These are phyloP conservation scores for Achaetomiella virescens DNA, from an alignment of 495 filamentous ascomycete genomes.

Conservation along the genomic window DNA sequence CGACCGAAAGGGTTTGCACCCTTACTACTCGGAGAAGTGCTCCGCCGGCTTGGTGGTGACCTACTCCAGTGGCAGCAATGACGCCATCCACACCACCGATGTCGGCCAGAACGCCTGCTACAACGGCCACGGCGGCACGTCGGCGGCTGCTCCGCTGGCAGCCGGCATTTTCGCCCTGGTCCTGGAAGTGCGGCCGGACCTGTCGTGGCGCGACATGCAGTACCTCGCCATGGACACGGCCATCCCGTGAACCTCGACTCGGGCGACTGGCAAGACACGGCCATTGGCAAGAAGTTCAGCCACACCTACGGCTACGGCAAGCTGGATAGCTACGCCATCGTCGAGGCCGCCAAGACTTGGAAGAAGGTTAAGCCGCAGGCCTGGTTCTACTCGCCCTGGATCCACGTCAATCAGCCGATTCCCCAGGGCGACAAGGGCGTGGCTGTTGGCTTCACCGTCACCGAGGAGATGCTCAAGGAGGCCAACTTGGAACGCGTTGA, in stretches of 20 bases:
- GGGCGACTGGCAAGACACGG: conserved; percentile 70
- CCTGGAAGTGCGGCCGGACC: conserved; percentile 73
- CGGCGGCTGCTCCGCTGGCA: conserved; percentile 86
- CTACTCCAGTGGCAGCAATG: conserved; percentile 84
- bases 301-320: conserved; percentile 96
- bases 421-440: conserved; percentile 82
- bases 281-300: conserved; percentile 78
- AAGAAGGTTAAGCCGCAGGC: conserved; percentile 92
- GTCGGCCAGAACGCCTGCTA: conserved; percentile 79
- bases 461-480: conserved; percentile 61
- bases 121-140: conserved; percentile 82
- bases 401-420: conserved; percentile 78
- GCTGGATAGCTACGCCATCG: conserved; percentile 77
- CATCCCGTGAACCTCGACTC: conserved; percentile 66
- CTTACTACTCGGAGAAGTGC: conserved; percentile 92
- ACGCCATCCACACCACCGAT: conserved; percentile 93
- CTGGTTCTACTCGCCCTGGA: conserved; percentile 90
- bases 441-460: conserved; percentile 70
- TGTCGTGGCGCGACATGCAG: conserved; percentile 93
- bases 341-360: conserved; percentile 81
- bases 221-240: conserved; percentile 82
- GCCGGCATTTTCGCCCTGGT: conserved; percentile 93
- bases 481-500: conserved; percentile 84
- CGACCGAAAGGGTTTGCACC: conserved; percentile 76
- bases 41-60: conserved; percentile 93